Conservation (phyloP, 805 yeast genomes). For the Barnettozyma pratensis region DNA sequence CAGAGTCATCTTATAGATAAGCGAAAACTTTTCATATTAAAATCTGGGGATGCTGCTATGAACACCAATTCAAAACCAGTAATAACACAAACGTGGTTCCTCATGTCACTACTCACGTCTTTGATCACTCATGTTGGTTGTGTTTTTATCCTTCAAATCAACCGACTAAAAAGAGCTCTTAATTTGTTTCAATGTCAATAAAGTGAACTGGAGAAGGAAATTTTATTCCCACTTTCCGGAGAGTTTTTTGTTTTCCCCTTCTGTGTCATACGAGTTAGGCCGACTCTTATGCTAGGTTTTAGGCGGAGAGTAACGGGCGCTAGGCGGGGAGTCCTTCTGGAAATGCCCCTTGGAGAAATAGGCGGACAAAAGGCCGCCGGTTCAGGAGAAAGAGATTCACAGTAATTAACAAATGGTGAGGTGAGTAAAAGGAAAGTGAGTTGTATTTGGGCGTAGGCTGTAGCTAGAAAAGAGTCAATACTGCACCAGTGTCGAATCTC, state of each 20-base stretch:
- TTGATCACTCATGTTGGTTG: constrained; percentile 9
- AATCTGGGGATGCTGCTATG: not conserved
- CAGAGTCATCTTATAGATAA: constrained; percentile 4
- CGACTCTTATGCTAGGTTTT: too few species aligned
- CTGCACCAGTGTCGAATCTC: too few species aligned
- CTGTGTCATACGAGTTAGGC: not conserved
- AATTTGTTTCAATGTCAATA: too few species aligned
- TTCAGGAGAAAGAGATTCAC: not conserved
- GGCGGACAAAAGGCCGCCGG: not conserved
- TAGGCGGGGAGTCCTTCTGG: not conserved
- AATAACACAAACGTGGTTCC: too few species aligned
- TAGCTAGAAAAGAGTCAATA: too few species aligned
- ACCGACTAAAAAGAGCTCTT: too few species aligned
- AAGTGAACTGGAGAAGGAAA: too few species aligned
- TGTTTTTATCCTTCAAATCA: not conserved
- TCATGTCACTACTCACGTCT: constrained; percentile 10
- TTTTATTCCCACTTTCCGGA: not conserved
- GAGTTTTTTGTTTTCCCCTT: not conserved
- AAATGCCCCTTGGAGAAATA: not conserved
- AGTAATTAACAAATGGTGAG: too few species aligned
- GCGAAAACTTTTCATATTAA: constrained; percentile 1
- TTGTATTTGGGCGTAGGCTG: too few species aligned
- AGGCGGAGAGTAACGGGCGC: not conserved
- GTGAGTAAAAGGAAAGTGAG: too few species aligned
- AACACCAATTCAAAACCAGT: too few species aligned